phyloP scores from a whole-genome alignment of 768 basidiomycete species.

The Lyophyllum semitale region DNA sequence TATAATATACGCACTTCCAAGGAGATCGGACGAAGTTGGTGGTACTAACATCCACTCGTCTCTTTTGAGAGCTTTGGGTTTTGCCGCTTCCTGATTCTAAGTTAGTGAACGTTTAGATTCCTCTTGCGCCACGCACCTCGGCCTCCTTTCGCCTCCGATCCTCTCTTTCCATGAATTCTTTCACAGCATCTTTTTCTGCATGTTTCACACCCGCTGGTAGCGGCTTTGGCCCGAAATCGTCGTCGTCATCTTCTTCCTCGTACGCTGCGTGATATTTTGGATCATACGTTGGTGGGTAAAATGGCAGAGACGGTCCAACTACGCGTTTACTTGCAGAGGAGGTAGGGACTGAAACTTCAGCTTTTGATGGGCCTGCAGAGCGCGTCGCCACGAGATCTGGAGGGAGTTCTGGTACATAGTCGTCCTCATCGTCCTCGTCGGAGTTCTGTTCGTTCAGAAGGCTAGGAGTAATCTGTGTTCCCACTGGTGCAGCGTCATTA shows the following conservation, averaged over 20 bases:
- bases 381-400: slow-evolving; percentile 62
- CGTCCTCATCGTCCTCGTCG: slow-evolving; percentile 53
- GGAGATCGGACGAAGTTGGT: slow-evolving; percentile 77
- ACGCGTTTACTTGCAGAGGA: slow-evolving; percentile 35
- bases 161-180: slow-evolving; percentile 85
- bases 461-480: slow-evolving; percentile 30
- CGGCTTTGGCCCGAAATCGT: slow-evolving; percentile 85
- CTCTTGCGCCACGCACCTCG: slow-evolving; percentile 45
- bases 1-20: slow-evolving; percentile 60
- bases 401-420: slow-evolving; percentile 73
- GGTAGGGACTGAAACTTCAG: slow-evolving; percentile 12
- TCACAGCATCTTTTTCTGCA: slow-evolving; percentile 62
- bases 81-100: slow-evolving; percentile 61
- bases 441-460: slow-evolving; percentile 23
- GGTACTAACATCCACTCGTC: slow-evolving; percentile 99
- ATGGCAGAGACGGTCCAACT: slow-evolving; percentile 57
- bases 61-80: slow-evolving; percentile 77
- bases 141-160: slow-evolving; percentile 70
- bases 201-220: slow-evolving; percentile 49
- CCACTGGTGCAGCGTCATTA: slow-evolving; percentile 18
- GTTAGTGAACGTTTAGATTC: neutral
- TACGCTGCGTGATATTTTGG: slow-evolving; percentile 22
- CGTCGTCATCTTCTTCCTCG: slow-evolving; percentile 58
- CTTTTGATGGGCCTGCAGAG: slow-evolving; percentile 23
- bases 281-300: slow-evolving; percentile 35